Evolutionary conservation across 2,329 filamentous ascomycete genomes (phyloP).

Genomic region (Cladorrhinum sp.): DNA sequence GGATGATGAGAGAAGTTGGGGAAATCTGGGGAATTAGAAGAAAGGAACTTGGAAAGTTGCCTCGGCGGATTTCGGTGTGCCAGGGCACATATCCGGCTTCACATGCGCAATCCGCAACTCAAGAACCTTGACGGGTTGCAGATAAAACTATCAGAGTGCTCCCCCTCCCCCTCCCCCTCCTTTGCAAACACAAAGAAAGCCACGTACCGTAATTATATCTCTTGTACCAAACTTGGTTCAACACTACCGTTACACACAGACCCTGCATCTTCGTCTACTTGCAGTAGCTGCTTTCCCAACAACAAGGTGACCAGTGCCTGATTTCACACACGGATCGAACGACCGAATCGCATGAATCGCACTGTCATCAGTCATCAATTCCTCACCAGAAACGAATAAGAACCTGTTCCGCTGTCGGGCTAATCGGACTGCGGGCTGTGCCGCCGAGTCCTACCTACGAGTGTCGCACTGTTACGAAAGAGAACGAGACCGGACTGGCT

Average conservation of each 20-base stretch:
- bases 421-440: constrained; percentile 14
- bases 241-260: constrained; percentile 10
- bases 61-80: constrained; percentile 20
- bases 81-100: constrained; percentile 5
- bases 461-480: constrained; percentile 16
- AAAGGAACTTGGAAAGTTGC: constrained; percentile 15
- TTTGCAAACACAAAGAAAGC: neutral
- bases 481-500: constrained; percentile 16
- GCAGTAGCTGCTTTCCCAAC: too few species aligned
- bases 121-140: constrained; percentile 1
- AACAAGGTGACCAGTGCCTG: constrained; percentile 5
- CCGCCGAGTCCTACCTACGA: constrained; percentile 14
- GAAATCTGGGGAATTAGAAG: neutral
- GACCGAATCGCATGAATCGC: constrained; percentile 18
- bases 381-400: constrained; percentile 14
- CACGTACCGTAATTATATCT: neutral
- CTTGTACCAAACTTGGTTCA: neutral
- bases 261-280: neutral
- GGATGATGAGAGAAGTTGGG: neutral
- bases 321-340: constrained; percentile 16
- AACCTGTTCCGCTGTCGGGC: constrained; percentile 21
- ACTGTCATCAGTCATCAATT: constrained; percentile 16
- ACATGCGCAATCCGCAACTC: constrained; percentile 18
- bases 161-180: neutral
- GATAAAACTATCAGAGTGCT: neutral